phyloP scores from a whole-genome alignment of 257 asterid genomes.

The Nicotiana attenuata region DNA sequence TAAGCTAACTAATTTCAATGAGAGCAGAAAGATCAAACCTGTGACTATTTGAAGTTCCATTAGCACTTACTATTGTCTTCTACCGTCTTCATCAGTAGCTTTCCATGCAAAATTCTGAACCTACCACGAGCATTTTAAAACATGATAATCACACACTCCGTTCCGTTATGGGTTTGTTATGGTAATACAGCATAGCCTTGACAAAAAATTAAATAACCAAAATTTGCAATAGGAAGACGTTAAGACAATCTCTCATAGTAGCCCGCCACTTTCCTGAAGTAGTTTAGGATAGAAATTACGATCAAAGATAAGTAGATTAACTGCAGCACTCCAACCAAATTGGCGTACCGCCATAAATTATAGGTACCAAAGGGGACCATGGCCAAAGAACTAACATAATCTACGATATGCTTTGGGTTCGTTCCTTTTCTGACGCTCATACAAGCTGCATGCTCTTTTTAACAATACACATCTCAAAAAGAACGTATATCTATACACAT shows the following conservation, averaged over 20 bases:
- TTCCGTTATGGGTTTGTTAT: not conserved
- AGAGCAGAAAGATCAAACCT: not conserved
- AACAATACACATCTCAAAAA: not conserved
- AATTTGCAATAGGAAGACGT: not conserved
- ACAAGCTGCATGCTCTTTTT: not conserved
- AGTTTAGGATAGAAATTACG: not conserved
- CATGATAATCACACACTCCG: not conserved
- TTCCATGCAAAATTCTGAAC: not conserved
- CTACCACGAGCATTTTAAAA: not conserved
- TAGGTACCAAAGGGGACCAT: not conserved
- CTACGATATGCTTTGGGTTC: not conserved
- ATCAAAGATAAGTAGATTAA: not conserved
- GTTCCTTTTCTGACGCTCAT: not conserved
- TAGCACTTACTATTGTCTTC: not conserved
- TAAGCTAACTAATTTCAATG: not conserved
- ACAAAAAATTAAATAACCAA: not conserved
- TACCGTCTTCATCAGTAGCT: not conserved
- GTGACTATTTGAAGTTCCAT: constrained; percentile 5
- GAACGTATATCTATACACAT: not conserved
- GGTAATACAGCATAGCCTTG: not conserved
- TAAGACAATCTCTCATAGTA: not conserved
- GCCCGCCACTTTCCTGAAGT: not conserved
- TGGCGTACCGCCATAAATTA: not conserved
- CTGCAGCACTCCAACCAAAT: not conserved
- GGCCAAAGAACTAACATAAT: not conserved